Conservation (phyloP, 495 filamentous ascomycete species). For the Lasiosphaeria hispida region DNA sequence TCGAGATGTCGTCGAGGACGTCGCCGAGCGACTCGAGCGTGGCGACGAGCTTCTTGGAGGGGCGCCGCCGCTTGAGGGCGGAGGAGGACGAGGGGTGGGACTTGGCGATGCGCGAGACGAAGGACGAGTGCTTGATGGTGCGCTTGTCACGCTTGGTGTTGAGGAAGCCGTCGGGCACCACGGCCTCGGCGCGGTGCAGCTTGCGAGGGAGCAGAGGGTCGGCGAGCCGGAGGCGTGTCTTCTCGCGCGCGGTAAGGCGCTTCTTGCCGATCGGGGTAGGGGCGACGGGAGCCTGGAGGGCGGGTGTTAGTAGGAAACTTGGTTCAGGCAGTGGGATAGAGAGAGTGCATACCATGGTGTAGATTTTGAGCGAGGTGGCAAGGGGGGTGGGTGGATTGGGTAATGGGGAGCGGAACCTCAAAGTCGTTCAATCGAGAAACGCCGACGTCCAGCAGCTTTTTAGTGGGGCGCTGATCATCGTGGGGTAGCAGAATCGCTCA, state of each 20-base stretch:
- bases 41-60: conserved; percentile 72
- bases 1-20: conserved; percentile 62
- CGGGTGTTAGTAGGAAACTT: not conserved
- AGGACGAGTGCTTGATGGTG: conserved; percentile 68
- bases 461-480: conserved; percentile 23
- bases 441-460: conserved; percentile 24
- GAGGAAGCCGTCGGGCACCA: conserved; percentile 47
- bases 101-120: conserved; percentile 74
- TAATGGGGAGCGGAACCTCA: not conserved
- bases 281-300: conserved; percentile 30
- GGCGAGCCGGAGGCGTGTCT: conserved; percentile 31
- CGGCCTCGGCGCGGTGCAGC: conserved; percentile 40
- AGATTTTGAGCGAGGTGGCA: not conserved
- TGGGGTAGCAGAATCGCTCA: conserved; percentile 13
- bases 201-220: conserved; percentile 38
- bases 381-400: too few relatives aligned
- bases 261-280: conserved; percentile 20
- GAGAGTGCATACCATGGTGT: not conserved
- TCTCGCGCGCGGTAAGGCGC: conserved; percentile 31
- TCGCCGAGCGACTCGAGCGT: conserved; percentile 73
- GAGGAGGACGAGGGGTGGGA: conserved; percentile 30
- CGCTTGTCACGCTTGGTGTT: conserved; percentile 76
- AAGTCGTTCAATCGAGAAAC: not conserved
- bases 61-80: conserved; percentile 58
- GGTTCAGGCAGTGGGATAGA: not conserved